Evolutionary conservation across 257 asterid genomes (phyloP), one percentile per base, ranked within the genome.

Genomic region (Plectranthus barbatus): DNA sequence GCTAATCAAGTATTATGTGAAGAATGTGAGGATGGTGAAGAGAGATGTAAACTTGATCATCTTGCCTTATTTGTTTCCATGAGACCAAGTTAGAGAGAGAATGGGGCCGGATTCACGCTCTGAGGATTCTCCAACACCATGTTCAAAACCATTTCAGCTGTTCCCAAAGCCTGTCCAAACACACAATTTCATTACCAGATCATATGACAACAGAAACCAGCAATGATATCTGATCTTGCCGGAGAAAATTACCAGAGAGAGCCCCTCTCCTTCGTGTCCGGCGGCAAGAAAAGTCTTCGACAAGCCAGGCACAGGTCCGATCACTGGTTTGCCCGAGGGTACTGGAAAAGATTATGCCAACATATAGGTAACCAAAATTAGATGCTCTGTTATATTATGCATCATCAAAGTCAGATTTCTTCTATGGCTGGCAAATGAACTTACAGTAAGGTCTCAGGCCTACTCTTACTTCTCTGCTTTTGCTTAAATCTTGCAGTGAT

Each of bases 241-340:
- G 37, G 54, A 50, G 64, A 60, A 51, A 26, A 31, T 56, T 84
- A 92, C 97, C 95, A 89, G 67, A 7, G 95, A 72, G 56, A 92
- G 88, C 45, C 99, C 97, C 86, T 89, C 97, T 67, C 99, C 99
- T 83, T 92, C 99, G 64, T 92, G 99, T n/a, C 97, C 99, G 31
- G 91, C 89, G 13, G 96, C 96, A 72, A 86, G 34, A 37, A 77
- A 83, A 49, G 84, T 74, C 64, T 86, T 92, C 1, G 94, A 69
- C 42, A 78, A 67, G 62, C 91, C 87, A 56, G 97, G 93, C 64
- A 92, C 91, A 11, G 81, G 78, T 51, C 91, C 91, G 64, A 88
- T 86, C 72, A 82, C 84, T 24, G 99, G 99, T 71, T 83, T 92
- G 57, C 96, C 97, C 55, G 82, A 83, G 13, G 97, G 83, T 90